Percentiles rank a stretch among this genome's conserved stretches.
Evolutionary conservation across 257 asterid genomes (phyloP).

Genomic region (Perilla frutescens): DNA sequence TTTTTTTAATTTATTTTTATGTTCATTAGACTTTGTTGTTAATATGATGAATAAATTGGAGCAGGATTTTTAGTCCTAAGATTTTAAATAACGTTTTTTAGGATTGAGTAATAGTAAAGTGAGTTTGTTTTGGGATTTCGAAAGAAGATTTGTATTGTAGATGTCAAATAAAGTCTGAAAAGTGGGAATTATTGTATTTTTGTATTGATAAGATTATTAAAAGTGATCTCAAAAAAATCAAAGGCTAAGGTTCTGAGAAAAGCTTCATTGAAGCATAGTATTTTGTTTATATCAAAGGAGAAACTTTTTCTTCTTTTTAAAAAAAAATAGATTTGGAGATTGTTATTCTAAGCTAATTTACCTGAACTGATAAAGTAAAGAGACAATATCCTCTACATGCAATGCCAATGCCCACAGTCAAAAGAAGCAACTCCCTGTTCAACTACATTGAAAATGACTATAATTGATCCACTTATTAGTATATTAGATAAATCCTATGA

Average conservation of each 20-base stretch:
- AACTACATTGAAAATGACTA: constrained; percentile 62
- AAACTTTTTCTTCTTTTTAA: not conserved
- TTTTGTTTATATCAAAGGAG: not conserved
- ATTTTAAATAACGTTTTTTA: not conserved
- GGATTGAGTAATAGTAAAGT: not conserved
- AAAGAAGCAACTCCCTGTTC: constrained; percentile 80
- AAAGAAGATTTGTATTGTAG: not conserved
- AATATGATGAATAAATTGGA: too few species aligned
- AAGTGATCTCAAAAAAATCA: not conserved
- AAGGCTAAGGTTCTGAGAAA: not conserved
- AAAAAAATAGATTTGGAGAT: constrained; percentile 10
- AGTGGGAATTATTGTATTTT: too few species aligned
- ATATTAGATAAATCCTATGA: constrained; percentile 11
- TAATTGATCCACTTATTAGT: constrained; percentile 41
- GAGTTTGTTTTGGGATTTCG: not conserved
- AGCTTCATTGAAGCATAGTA: not conserved
- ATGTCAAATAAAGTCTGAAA: not conserved
- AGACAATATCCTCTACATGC: constrained; percentile 95
- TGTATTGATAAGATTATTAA: not conserved
- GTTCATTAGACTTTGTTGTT: too few species aligned
- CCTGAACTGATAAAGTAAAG: constrained; percentile 78
- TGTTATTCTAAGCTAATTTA: constrained; percentile 33
- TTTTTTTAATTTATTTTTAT: too few species aligned
- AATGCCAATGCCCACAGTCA: constrained; percentile 84
- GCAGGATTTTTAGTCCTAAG: not conserved